Conservation (phyloP, 225 moss, liverwort and hornwort species). For the Thuidium tamariscinum region DNA sequence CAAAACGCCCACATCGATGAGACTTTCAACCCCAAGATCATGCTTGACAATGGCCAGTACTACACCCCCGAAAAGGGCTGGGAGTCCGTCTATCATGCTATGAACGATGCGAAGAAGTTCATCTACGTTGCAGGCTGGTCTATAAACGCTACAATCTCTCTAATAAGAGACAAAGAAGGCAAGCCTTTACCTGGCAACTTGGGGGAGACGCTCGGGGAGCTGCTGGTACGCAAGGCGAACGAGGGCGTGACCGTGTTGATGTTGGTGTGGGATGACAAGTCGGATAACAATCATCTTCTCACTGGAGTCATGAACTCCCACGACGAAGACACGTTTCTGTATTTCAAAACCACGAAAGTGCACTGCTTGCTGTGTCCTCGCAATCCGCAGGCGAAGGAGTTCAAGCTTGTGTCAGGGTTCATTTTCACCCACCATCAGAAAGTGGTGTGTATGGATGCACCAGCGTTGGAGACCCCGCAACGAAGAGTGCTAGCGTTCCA, state of each 20-base stretch:
- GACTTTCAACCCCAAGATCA: conserved; percentile 47
- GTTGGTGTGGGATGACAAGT: conserved; percentile 81
- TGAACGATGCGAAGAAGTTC: conserved; percentile 51
- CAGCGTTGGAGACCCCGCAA: conserved; percentile 11
- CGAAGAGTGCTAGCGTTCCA: conserved; percentile 60
- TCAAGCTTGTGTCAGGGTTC: conserved; percentile 40
- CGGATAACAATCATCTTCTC: conserved; percentile 45
- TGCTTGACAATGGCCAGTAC: conserved; percentile 30
- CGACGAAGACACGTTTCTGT: conserved; percentile 75
- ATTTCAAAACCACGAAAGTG: conserved; percentile 54
- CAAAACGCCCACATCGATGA: conserved; percentile 86
- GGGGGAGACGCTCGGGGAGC: conserved; percentile 54
- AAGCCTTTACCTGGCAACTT: conserved; percentile 38
- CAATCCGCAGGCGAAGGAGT: conserved; percentile 48
- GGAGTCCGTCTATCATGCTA: conserved; percentile 54
- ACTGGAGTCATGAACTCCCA: conserved; percentile 79
- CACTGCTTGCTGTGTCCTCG: conserved; percentile 68
- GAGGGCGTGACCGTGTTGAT: conserved; percentile 66
- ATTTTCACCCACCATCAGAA: conserved; percentile 95
- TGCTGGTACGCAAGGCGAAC: conserved; percentile 59
- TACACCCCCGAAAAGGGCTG: conserved; percentile 65
- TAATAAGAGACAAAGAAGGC: conserved; percentile 52
- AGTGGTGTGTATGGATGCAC: conserved; percentile 75
- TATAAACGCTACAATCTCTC: conserved; percentile 40
- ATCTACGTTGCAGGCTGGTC: conserved; percentile 85